These are phyloP conservation scores for Drechslerella stenobrocha DNA, from an alignment of 2,329 filamentous ascomycete species.

Conservation along the genomic window DNA sequence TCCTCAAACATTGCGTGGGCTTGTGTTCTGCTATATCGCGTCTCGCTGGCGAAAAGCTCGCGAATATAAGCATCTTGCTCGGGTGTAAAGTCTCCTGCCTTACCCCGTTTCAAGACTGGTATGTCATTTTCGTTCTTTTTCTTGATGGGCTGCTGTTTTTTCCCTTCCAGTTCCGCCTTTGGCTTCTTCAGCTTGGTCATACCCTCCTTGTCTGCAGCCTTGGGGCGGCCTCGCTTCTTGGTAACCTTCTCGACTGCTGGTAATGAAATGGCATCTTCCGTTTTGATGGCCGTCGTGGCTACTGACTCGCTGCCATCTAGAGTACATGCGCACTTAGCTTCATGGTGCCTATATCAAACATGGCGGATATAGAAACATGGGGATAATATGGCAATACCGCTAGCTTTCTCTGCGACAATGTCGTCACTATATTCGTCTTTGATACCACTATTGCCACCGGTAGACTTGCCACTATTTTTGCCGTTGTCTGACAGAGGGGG, in stretches of 20 bases:
- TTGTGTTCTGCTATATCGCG: neutral
- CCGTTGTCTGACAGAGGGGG: constrained; percentile 11
- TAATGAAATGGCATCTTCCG: neutral
- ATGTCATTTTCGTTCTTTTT: neutral
- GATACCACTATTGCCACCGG: neutral
- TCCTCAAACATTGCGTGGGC: constrained; percentile 18
- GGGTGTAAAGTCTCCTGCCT: constrained; percentile 12
- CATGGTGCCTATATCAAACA: too few relatives aligned
- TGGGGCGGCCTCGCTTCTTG: constrained; percentile 29
- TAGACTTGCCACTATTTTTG: too few relatives aligned
- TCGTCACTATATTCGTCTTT: constrained; percentile 1
- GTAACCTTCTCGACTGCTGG: neutral
- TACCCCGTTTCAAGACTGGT: neutral
- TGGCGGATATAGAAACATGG: too few relatives aligned
- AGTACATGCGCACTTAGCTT: too few relatives aligned
- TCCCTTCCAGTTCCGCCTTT: constrained; percentile 7
- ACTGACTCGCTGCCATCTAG: neutral
- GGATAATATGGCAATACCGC: too few relatives aligned
- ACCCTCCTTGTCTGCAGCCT: neutral
- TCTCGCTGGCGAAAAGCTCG: constrained; percentile 8
- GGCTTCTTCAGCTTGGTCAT: constrained; percentile 11
- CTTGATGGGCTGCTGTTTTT: neutral
- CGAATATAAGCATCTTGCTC: constrained; percentile 30
- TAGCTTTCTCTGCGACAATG: neutral
- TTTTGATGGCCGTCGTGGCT: neutral